Evolutionary conservation across 2,329 filamentous ascomycete species (phyloP).

Genomic region (Sarocladium brachiariae): DNA sequence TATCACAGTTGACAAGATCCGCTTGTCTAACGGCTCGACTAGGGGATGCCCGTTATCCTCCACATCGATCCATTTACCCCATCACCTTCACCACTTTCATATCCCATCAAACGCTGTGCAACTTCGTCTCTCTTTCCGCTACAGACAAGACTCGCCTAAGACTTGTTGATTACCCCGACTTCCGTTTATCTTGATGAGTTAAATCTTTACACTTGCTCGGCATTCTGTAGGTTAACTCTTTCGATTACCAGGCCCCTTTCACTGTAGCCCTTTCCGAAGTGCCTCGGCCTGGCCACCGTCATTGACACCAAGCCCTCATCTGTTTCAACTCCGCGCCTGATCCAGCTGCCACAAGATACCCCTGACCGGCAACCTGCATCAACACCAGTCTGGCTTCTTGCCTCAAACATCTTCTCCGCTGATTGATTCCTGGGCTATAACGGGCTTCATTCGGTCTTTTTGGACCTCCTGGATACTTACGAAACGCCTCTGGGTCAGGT

Average conservation of each 20-base stretch:
- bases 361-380: constrained; percentile 7
- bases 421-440: no score
- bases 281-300: constrained; percentile 3
- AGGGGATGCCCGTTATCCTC: background rate
- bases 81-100: no score
- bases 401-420: background rate
- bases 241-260: background rate
- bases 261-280: background rate
- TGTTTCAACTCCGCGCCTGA: constrained; percentile 8
- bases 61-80: background rate
- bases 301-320: background rate
- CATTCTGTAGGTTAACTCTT: background rate
- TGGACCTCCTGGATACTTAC: background rate
- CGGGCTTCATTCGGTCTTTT: background rate
- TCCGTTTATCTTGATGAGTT: no score
- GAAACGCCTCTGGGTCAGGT: background rate
- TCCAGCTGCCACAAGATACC: background rate
- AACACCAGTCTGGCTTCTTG: background rate
- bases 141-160: no score
- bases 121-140: no score
- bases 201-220: background rate
- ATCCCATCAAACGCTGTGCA: no score
- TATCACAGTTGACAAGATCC: no score
- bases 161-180: no score
- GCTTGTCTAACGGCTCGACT: no score